These are phyloP conservation scores for Serendipita indica DNA, from an alignment of 768 basidiomycete genomes.

Conservation along the genomic window DNA sequence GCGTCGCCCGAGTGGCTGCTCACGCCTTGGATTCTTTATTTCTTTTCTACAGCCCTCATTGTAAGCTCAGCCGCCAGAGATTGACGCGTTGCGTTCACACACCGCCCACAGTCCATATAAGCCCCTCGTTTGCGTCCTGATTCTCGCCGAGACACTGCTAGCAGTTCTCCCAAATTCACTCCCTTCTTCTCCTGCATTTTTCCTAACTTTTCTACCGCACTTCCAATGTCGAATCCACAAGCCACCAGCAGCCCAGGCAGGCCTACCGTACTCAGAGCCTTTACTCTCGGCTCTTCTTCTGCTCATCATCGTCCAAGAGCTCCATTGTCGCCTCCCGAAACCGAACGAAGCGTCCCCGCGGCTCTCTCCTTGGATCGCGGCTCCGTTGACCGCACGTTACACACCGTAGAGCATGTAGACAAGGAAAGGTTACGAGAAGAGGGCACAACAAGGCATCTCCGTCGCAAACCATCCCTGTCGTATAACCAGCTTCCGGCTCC, in stretches of 20 bases:
- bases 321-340: slow-evolving; percentile 7
- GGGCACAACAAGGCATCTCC: not conserved
- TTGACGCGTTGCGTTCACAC: not conserved
- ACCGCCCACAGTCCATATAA: slow-evolving; percentile 1
- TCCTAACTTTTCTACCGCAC: not conserved
- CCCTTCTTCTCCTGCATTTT: not conserved
- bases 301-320: not conserved
- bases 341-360: not conserved
- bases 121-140: not conserved
- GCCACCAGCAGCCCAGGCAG: not conserved
- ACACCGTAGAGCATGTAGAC: not conserved
- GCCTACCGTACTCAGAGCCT: not conserved
- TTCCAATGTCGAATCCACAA: not conserved
- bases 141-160: not conserved
- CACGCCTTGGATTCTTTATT: no score
- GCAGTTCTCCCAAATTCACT: not conserved
- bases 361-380: no score
- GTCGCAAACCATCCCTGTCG: not conserved
- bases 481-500: not conserved
- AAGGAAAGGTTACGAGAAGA: not conserved
- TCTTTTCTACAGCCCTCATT: no score
- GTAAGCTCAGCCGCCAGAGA: no score
- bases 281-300: not conserved
- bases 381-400: not conserved
- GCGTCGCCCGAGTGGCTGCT: no score